These are phyloP conservation scores for Petunia axillaris DNA, from an alignment of 257 asterid species.

Conservation along the genomic window DNA sequence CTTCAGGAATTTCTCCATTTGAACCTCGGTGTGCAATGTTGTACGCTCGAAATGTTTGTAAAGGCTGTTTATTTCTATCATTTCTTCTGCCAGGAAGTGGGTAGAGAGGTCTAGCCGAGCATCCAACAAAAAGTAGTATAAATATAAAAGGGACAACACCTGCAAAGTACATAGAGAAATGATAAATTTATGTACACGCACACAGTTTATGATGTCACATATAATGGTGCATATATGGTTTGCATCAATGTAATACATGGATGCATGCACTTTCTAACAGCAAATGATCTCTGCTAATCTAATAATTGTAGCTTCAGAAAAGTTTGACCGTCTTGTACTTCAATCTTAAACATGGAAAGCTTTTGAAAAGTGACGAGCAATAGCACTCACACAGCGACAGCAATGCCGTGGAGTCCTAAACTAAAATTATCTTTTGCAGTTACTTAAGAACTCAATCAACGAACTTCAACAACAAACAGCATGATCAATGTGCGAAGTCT, in stretches of 20 bases:
- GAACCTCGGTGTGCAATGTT: conserved; percentile 98
- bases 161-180: conserved; percentile 41
- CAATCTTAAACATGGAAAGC: neutral
- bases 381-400: neutral
- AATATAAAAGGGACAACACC: conserved; percentile 62
- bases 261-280: conserved; percentile 5
- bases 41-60: conserved; percentile 87
- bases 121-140: conserved; percentile 66
- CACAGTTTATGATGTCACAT: neutral
- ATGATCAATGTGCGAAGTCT: neutral
- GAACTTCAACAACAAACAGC: neutral
- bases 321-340: neutral
- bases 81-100: conserved; percentile 93
- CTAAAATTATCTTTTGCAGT: neutral
- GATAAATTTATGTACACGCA: neutral
- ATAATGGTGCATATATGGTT: neutral
- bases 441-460: neutral
- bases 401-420: neutral
- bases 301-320: conserved; percentile 4
- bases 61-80: conserved; percentile 67
- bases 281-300: conserved; percentile 11
- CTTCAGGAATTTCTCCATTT: conserved; percentile 97
- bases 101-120: conserved; percentile 79
- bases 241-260: neutral
- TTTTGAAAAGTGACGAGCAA: neutral